A percentile compares a stretch with the other conserved stretches of the same genome.
phyloP scores from a whole-genome alignment of 2,329 filamentous ascomycete genomes.

The Penicillium sp. region DNA sequence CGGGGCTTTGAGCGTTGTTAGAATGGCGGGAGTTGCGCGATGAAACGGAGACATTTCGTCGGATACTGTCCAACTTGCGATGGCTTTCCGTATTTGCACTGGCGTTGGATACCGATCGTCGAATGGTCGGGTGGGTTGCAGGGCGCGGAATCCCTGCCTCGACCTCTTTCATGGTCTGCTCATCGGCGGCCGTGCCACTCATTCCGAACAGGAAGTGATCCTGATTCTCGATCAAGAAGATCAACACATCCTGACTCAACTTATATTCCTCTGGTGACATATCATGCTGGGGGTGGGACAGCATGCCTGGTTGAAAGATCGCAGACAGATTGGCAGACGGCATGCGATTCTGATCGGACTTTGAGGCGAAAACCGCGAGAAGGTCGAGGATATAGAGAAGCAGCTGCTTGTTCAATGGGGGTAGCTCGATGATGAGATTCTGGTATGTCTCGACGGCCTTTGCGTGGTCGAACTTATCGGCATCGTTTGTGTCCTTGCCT shows the following conservation, averaged over 20 bases:
- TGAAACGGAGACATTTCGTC: conserved; percentile 87
- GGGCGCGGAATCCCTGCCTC: conserved; percentile 63
- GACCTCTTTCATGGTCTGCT: conserved; percentile 66
- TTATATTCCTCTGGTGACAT: conserved; percentile 95
- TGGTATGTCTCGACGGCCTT: conserved; percentile 82
- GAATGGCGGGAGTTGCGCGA: conserved; percentile 82
- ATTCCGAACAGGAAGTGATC: conserved; percentile 98
- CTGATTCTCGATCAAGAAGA: conserved; percentile 97
- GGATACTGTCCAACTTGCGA: conserved; percentile 71
- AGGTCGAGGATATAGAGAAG: conserved; percentile 94
- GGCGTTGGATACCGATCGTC: conserved; percentile 79
- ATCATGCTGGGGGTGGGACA: conserved; percentile 90
- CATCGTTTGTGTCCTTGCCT: conserved; percentile 66
- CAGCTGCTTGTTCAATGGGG: conserved; percentile 87
- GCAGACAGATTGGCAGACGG: conserved; percentile 89
- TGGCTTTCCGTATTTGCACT: conserved; percentile 88
- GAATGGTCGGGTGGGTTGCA: conserved; percentile 55
- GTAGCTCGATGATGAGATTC: conserved; percentile 84
- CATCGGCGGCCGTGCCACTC: conserved; percentile 97
- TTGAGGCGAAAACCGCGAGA: conserved; percentile 93
- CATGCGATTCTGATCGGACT: conserved; percentile 96
- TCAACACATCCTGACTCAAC: conserved; percentile 92
- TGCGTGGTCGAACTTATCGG: conserved; percentile 71
- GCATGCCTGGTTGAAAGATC: conserved; percentile 95
- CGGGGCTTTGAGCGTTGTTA: conserved; percentile 68